Evolutionary conservation across 2,329 filamentous ascomycete species (phyloP).

Genomic region (Pseudocercospora macadamiae): DNA sequence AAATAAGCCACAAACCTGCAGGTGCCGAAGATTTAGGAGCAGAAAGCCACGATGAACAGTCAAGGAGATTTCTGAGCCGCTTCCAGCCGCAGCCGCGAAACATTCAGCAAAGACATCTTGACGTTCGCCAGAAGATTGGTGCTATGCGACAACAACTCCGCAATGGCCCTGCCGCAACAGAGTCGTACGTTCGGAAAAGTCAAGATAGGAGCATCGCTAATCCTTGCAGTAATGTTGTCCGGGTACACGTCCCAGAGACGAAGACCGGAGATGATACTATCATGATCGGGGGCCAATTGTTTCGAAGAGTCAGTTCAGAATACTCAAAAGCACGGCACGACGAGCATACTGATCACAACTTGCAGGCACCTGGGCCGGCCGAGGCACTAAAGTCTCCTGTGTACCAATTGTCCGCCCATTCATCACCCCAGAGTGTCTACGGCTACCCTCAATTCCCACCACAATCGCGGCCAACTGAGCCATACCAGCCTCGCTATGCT

Average conservation of each 20-base stretch:
- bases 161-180: slow-evolving; percentile 10
- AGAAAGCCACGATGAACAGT: slow-evolving; percentile 33
- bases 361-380: slow-evolving; percentile 9
- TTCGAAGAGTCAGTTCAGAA: slow-evolving; percentile 13
- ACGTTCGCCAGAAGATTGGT: slow-evolving; percentile 28
- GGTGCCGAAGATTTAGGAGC: slow-evolving; percentile 33
- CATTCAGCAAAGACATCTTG: slow-evolving; percentile 19
- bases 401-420: slow-evolving; percentile 6
- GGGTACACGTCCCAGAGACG: slow-evolving; percentile 21
- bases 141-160: slow-evolving; percentile 25
- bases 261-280: slow-evolving; percentile 14
- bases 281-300: slow-evolving; percentile 21
- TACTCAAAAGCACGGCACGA: neutral
- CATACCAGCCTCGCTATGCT: slow-evolving; percentile 5
- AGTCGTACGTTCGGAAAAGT: slow-evolving; percentile 14
- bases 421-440: slow-evolving; percentile 9
- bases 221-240: slow-evolving; percentile 18
- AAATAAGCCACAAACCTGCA: slow-evolving; percentile 34
- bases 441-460: slow-evolving; percentile 2
- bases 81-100: slow-evolving; percentile 19
- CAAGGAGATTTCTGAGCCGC: slow-evolving; percentile 24
- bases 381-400: slow-evolving; percentile 10
- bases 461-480: neutral
- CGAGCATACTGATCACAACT: neutral
- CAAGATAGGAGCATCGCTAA: slow-evolving; percentile 5